phyloP scores from a whole-genome alignment of 73 alveolate species.

The Effrenium voratum region DNA sequence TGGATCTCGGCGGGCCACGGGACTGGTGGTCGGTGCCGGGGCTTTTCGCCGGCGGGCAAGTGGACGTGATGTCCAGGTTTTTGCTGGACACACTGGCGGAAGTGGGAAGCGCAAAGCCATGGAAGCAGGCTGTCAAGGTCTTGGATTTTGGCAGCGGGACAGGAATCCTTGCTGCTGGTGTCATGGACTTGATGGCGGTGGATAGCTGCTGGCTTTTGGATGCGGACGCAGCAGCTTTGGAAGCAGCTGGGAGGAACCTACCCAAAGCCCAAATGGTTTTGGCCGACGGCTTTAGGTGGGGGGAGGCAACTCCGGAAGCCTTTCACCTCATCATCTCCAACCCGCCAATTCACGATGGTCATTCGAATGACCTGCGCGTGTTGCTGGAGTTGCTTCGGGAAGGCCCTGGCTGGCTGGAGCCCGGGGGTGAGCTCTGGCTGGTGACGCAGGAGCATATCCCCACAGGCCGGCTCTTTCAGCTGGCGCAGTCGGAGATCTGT shows the following conservation, averaged over 20 bases:
- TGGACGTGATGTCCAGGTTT: slow-evolving; percentile 76
- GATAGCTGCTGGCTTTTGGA: not conserved
- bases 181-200: not conserved
- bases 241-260: slow-evolving; percentile 58
- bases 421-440: slow-evolving; percentile 69
- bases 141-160: slow-evolving; percentile 85
- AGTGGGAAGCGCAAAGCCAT: not conserved
- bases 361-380: slow-evolving; percentile 44
- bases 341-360: slow-evolving; percentile 79
- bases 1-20: not conserved
- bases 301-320: not conserved
- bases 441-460: slow-evolving; percentile 91
- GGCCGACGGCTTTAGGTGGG: slow-evolving; percentile 64
- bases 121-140: slow-evolving; percentile 10
- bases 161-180: slow-evolving; percentile 77
- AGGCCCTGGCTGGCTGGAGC: slow-evolving; percentile 33
- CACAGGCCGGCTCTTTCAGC: slow-evolving; percentile 68
- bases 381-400: slow-evolving; percentile 26
- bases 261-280: slow-evolving; percentile 38
- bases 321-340: slow-evolving; percentile 62
- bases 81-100: slow-evolving; percentile 31
- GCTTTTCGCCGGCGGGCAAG: slow-evolving; percentile 71
- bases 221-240: slow-evolving; percentile 65
- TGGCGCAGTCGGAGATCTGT: not conserved
- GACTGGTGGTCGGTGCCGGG: slow-evolving; percentile 90